A percentile compares a stretch with the other conserved stretches of the same genome.
These are phyloP conservation scores for Cyberlindnera suaveolens DNA, from an alignment of 805 yeast species.

Conservation along the genomic window DNA sequence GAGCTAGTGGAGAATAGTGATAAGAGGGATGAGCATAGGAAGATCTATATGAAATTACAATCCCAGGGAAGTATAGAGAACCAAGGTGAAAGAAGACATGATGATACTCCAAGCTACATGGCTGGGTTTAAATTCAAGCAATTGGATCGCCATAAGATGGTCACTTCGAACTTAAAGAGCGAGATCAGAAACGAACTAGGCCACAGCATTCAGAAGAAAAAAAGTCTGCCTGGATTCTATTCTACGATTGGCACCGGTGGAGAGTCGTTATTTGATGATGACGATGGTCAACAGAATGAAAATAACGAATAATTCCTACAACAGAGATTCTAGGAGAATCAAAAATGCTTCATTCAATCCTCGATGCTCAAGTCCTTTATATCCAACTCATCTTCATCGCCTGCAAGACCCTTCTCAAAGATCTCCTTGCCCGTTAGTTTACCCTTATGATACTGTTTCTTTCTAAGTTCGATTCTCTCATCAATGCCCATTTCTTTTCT, in stretches of 20 bases:
- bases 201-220: constrained; percentile 6
- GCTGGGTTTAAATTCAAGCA: constrained; percentile 7
- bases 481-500: constrained; percentile 70
- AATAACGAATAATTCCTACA: constrained; percentile 4
- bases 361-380: constrained; percentile 12
- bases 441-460: constrained; percentile 57
- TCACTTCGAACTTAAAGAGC: constrained; percentile 13
- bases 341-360: background rate
- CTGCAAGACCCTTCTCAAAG: constrained; percentile 84
- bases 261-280: constrained; percentile 3
- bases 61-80: background rate
- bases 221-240: constrained; percentile 7
- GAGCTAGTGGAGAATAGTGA: constrained; percentile 4
- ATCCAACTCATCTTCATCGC: constrained; percentile 48
- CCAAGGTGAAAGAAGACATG: constrained; percentile 1
- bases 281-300: constrained; percentile 20
- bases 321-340: no score
- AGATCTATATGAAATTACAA: constrained; percentile 7
- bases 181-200: constrained; percentile 8
- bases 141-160: constrained; percentile 10
- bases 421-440: constrained; percentile 84
- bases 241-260: background rate
- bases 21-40: constrained; percentile 3
- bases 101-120: constrained; percentile 8
- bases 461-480: constrained; percentile 45